Evolutionary conservation across 768 basidiomycete species (phyloP).

Genomic region (Roridomyces roridus): DNA sequence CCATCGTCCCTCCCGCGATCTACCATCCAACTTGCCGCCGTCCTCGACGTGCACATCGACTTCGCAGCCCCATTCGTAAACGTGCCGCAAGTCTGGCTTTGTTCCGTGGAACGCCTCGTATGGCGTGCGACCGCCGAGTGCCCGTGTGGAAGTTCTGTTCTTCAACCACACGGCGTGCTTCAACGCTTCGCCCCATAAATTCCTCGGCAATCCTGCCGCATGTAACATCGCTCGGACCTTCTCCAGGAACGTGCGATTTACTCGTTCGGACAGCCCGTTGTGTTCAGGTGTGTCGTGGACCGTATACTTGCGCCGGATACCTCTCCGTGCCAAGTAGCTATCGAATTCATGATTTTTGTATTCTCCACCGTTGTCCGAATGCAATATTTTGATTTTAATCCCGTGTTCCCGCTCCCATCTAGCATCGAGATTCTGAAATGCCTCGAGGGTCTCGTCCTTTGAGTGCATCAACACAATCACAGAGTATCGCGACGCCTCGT

Average conservation of each 20-base stretch:
- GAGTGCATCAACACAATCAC: constrained; percentile 28
- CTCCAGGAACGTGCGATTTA: constrained; percentile 38
- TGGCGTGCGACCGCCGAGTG: constrained; percentile 24
- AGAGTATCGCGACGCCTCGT: constrained; percentile 35
- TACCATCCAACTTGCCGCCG: constrained; percentile 31
- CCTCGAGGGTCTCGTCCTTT: constrained; percentile 35
- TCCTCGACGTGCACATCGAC: constrained; percentile 27
- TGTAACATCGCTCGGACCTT: constrained; percentile 36
- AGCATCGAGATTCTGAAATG: constrained; percentile 29
- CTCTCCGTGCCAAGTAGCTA: constrained; percentile 22
- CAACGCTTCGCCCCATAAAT: constrained; percentile 40
- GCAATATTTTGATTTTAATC: constrained; percentile 33
- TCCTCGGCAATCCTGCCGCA: constrained; percentile 29
- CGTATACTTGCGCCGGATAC: constrained; percentile 27
- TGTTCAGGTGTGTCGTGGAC: constrained; percentile 37
- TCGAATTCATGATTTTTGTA: constrained; percentile 31
- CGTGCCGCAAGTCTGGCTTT: constrained; percentile 28
- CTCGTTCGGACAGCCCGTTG: constrained; percentile 45
- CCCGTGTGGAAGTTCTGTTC: constrained; percentile 32
- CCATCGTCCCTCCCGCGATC: constrained; percentile 34
- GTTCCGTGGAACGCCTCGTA: constrained; percentile 26
- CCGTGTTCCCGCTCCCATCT: constrained; percentile 31
- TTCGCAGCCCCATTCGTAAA: constrained; percentile 28
- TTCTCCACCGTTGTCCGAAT: constrained; percentile 36
- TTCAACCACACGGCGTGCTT: constrained; percentile 32